phyloP scores from a whole-genome alignment of 257 asterid species.

The Echites panduratus region DNA sequence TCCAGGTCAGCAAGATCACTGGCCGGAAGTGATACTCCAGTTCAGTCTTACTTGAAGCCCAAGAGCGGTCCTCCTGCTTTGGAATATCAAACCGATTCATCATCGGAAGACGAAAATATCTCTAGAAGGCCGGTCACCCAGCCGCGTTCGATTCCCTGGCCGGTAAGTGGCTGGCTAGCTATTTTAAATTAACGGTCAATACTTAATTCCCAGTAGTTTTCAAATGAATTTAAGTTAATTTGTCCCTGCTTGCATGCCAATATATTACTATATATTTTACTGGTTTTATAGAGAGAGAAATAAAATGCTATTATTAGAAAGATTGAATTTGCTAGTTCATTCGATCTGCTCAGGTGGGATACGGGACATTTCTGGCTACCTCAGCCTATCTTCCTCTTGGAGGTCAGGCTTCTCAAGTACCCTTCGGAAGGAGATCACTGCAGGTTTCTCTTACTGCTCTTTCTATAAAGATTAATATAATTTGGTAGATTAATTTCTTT shows the following conservation, averaged over 20 bases:
- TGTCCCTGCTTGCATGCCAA: too few relatives aligned
- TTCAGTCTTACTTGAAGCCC: slow-evolving; percentile 27
- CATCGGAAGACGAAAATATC: slow-evolving; percentile 33
- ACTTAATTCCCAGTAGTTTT: too few relatives aligned
- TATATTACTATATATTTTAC: too few relatives aligned
- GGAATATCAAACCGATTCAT: slow-evolving; percentile 24
- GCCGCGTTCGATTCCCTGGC: slow-evolving; percentile 35
- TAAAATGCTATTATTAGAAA: background rate
- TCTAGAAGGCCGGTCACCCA: slow-evolving; percentile 8
- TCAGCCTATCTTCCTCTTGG: slow-evolving; percentile 36
- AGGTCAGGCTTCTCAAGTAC: slow-evolving; percentile 11
- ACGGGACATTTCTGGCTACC: slow-evolving; percentile 43
- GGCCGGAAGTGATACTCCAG: slow-evolving; percentile 42
- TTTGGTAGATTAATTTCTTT: background rate
- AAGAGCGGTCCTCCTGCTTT: slow-evolving; percentile 50
- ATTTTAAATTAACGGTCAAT: too few relatives aligned
- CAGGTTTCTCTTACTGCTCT: slow-evolving; percentile 19
- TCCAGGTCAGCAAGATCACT: slow-evolving; percentile 58
- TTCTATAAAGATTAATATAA: background rate
- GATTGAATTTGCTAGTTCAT: too few relatives aligned
- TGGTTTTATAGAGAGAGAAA: too few relatives aligned
- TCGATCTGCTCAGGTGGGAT: slow-evolving; percentile 8
- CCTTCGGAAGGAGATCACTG: slow-evolving; percentile 15
- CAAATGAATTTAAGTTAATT: too few relatives aligned
- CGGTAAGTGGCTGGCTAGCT: slow-evolving; percentile 16